Percentiles rank a stretch among this genome's conserved stretches.
Conservation (phyloP, 2,329 filamentous ascomycete genomes). For the Hymenoscyphus repandus region DNA sequence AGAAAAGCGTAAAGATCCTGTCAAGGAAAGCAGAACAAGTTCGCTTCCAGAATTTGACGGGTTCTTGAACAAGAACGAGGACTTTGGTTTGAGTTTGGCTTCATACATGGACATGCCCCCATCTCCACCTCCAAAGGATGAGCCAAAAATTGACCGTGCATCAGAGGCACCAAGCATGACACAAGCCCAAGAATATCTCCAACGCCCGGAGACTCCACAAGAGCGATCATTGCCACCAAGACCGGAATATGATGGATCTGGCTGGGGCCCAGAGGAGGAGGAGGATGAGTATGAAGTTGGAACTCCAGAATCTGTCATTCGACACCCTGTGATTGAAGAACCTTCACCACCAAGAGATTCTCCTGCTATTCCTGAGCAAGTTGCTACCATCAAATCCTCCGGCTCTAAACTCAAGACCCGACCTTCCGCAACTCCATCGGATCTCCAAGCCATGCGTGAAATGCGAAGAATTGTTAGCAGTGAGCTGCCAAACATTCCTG, state of each 20-base stretch:
- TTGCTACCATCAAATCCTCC: constrained; percentile 84
- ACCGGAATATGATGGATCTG: constrained; percentile 58
- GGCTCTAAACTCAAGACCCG: constrained; percentile 85
- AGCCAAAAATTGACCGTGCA: constrained; percentile 19
- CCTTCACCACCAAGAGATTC: constrained; percentile 35
- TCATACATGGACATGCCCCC: constrained; percentile 53
- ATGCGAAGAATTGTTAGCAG: constrained; percentile 79
- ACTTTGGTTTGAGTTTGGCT: constrained; percentile 49
- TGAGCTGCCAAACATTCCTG: constrained; percentile 56
- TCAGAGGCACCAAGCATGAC: constrained; percentile 20
- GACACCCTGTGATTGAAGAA: constrained; percentile 54
- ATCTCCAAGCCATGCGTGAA: constrained; percentile 79
- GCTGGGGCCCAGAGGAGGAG: constrained; percentile 52
- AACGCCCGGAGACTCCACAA: constrained; percentile 23
- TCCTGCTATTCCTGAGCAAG: constrained; percentile 68
- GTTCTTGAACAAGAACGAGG: constrained; percentile 44
- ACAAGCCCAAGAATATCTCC: constrained; percentile 24
- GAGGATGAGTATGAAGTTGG: constrained; percentile 53
- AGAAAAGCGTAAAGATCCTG: constrained; percentile 9
- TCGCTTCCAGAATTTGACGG: constrained; percentile 43
- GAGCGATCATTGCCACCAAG: constrained; percentile 39
- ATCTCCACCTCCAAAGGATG: constrained; percentile 31
- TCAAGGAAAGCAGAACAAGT: constrained; percentile 18
- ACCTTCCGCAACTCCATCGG: constrained; percentile 80
- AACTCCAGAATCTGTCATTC: constrained; percentile 87